These are phyloP conservation scores for Russula lepida DNA, from an alignment of 768 basidiomycete genomes.

Conservation along the genomic window DNA sequence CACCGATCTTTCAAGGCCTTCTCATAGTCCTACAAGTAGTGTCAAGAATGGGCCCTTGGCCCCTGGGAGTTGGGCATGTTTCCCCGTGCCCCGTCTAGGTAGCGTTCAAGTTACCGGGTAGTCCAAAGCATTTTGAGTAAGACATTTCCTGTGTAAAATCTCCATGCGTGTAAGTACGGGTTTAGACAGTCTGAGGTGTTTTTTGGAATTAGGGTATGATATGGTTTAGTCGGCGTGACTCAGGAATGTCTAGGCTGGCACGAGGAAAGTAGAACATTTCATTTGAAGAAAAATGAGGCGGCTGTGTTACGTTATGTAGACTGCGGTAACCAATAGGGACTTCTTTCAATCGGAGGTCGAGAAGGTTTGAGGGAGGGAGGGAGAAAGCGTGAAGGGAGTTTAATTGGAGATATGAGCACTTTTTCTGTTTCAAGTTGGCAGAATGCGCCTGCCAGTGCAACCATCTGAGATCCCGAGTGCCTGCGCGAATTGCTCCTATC, in stretches of 20 bases:
- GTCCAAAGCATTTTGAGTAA: neutral
- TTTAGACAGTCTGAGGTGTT: neutral
- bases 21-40: too few relatives aligned
- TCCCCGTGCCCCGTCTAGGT: neutral
- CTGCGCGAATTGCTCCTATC: too few relatives aligned
- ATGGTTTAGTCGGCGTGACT: constrained; percentile 6
- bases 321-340: neutral
- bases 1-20: too few relatives aligned
- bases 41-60: too few relatives aligned
- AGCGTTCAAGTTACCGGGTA: constrained; percentile 7
- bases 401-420: neutral
- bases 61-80: too few relatives aligned
- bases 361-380: constrained; percentile 10
- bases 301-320: neutral
- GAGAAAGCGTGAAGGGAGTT: neutral
- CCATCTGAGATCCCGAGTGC: neutral
- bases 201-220: constrained; percentile 10
- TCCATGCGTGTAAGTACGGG: constrained; percentile 13
- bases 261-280: neutral
- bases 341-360: neutral
- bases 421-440: constrained; percentile 16
- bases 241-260: neutral
- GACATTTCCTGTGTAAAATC: constrained; percentile 12
- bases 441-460: neutral
- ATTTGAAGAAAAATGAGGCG: neutral